Conservation (phyloP, 129 eudicot genomes). For the Escallonia herrerae region DNA sequence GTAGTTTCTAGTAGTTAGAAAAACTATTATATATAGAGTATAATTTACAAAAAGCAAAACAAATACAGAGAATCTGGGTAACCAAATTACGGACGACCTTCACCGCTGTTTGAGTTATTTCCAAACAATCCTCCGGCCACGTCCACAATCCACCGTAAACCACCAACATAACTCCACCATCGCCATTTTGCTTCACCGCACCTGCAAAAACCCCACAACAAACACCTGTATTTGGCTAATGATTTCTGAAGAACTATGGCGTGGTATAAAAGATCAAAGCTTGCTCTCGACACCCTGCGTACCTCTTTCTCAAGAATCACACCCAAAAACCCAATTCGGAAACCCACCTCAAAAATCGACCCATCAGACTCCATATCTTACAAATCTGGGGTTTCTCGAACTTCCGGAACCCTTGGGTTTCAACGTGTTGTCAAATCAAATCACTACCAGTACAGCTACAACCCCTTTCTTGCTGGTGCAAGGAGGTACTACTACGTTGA, state of each 20-base stretch:
- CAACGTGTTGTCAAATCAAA: neutral
- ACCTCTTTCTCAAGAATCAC: conserved; percentile 22
- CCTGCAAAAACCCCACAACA: neutral
- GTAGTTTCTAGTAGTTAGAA: no score
- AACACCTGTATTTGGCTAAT: neutral
- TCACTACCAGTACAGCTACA: conserved; percentile 1
- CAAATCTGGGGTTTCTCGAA: conserved; percentile 4
- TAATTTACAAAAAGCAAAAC: no score
- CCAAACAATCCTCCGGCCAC: no score
- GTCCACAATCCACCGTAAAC: no score
- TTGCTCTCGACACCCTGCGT: conserved; percentile 26
- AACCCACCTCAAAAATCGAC: conserved; percentile 7
- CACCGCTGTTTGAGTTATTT: no score
- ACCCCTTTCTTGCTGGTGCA: conserved; percentile 18
- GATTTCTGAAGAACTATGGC: conserved; percentile 31
- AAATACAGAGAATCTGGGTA: no score
- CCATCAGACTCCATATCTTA: conserved; percentile 2
- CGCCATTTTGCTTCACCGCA: neutral
- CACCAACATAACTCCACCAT: no score
- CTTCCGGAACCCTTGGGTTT: conserved; percentile 24
- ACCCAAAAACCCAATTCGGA: conserved; percentile 18
- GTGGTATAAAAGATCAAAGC: conserved; percentile 56
- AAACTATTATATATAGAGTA: no score
- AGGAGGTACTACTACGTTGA: conserved; percentile 59
- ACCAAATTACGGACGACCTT: no score